Evolutionary conservation across 1,139 yeast genomes (phyloP).

Genomic region (Kodamaea sp.): DNA sequence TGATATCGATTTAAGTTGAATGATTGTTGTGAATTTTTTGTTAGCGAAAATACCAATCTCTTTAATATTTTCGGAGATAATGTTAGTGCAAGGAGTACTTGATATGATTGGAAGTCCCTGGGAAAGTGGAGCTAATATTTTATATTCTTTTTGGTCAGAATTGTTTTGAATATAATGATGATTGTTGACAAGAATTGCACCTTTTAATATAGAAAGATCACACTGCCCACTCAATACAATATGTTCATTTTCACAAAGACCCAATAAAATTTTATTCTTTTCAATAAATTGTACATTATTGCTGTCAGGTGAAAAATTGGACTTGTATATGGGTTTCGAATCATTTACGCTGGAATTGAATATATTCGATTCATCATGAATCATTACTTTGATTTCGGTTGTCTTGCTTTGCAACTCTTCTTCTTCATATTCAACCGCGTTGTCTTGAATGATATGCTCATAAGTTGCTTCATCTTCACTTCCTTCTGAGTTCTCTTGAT

Average conservation of each 20-base stretch:
- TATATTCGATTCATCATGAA: not conserved
- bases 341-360: conserved; percentile 2
- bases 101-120: conserved; percentile 56
- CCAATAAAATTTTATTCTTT: conserved; percentile 33
- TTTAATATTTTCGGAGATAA: conserved; percentile 3
- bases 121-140: conserved; percentile 50
- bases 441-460: not conserved
- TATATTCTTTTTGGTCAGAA: conserved; percentile 15
- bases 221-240: conserved; percentile 61
- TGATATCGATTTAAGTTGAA: conserved; percentile 32
- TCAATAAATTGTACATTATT: conserved; percentile 32
- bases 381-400: not conserved
- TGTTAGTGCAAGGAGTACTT: conserved; percentile 22
- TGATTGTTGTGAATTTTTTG: conserved; percentile 38
- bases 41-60: not conserved
- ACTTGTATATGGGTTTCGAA: conserved; percentile 12
- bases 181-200: conserved; percentile 56
- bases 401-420: not conserved
- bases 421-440: not conserved
- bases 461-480: conserved; percentile 2
- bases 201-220: conserved; percentile 49
- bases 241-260: conserved; percentile 44
- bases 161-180: conserved; percentile 41
- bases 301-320: conserved; percentile 32
- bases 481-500: conserved; percentile 5